Evolutionary conservation across 2,329 filamentous ascomycete genomes (phyloP).

Genomic region (Dissoconium aciculare): DNA sequence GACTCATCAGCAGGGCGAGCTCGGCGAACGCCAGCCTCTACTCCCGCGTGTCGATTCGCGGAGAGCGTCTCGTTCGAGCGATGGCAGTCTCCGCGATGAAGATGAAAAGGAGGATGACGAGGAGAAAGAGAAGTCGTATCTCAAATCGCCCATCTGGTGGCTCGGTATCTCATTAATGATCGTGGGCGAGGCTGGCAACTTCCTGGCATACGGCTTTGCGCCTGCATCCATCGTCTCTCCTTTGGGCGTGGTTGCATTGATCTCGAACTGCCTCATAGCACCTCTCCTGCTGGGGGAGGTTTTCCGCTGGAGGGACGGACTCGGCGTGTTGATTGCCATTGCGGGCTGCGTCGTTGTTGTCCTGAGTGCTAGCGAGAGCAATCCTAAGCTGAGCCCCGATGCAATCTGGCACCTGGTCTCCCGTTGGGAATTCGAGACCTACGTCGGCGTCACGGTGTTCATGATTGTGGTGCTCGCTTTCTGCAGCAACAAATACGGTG

Average conservation of each 20-base stretch:
- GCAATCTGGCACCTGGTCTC: constrained; percentile 85
- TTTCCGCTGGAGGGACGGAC: constrained; percentile 71
- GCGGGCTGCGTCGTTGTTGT: constrained; percentile 84
- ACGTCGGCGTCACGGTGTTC: constrained; percentile 58
- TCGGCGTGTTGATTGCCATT: constrained; percentile 77
- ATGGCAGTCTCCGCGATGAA: constrained; percentile 26
- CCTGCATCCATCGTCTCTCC: constrained; percentile 95
- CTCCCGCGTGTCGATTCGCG: constrained; percentile 33
- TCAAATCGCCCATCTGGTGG: constrained; percentile 95
- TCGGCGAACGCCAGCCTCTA: constrained; percentile 38
- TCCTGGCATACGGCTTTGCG: constrained; percentile 92
- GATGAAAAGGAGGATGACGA: constrained; percentile 26
- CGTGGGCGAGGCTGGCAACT: constrained; percentile 87
- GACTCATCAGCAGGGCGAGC: constrained; percentile 26
- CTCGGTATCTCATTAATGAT: constrained; percentile 82
- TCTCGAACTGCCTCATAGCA: constrained; percentile 94
- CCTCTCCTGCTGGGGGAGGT: constrained; percentile 84
- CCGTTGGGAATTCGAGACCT: constrained; percentile 77
- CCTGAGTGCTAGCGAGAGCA: constrained; percentile 73
- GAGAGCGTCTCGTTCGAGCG: constrained; percentile 27
- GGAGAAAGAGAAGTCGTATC: constrained; percentile 52
- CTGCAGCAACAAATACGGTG: constrained; percentile 70
- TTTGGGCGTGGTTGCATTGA: constrained; percentile 85
- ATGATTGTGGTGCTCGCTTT: constrained; percentile 68
- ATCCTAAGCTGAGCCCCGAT: constrained; percentile 78